These are phyloP conservation scores for Colletotrichum eleusines DNA, from an alignment of 2,329 filamentous ascomycete species.

Conservation along the genomic window DNA sequence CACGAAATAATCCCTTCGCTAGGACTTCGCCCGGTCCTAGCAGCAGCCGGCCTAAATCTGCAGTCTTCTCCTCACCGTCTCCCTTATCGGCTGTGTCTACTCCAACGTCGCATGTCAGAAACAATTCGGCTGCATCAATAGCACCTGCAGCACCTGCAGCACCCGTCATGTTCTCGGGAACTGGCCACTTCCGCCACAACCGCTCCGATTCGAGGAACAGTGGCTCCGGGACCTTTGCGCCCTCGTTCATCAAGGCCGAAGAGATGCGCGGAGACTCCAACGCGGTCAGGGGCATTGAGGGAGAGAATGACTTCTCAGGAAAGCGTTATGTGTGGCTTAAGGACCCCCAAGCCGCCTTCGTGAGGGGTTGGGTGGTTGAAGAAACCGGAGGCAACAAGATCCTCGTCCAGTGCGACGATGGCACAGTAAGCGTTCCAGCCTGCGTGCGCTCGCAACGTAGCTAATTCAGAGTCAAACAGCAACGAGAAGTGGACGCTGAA, in stretches of 20 bases:
- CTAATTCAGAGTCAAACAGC: slow-evolving; percentile 60
- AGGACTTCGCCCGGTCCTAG: slow-evolving; percentile 74
- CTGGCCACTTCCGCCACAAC: slow-evolving; percentile 54
- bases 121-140: slow-evolving; percentile 73
- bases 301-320: slow-evolving; percentile 98
- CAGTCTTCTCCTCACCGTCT: slow-evolving; percentile 75
- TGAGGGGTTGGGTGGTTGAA: slow-evolving; percentile 92
- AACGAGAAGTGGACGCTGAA: slow-evolving; percentile 87
- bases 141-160: slow-evolving; percentile 56
- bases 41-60: slow-evolving; percentile 78
- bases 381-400: slow-evolving; percentile 78
- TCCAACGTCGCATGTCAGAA: slow-evolving; percentile 71
- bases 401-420: slow-evolving; percentile 93
- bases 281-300: slow-evolving; percentile 81
- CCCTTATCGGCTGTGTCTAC: slow-evolving; percentile 54
- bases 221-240: slow-evolving; percentile 88
- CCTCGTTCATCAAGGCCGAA: slow-evolving; percentile 93
- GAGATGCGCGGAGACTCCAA: slow-evolving; percentile 73
- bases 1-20: slow-evolving; percentile 84
- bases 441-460: neutral
- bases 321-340: slow-evolving; percentile 98
- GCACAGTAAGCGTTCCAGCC: slow-evolving; percentile 71
- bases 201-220: slow-evolving; percentile 73
- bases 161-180: slow-evolving; percentile 54
- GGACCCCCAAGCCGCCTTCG: slow-evolving; percentile 87